phyloP scores from a whole-genome alignment of 345 rosid genomes.

The Gossypium sturtianum region DNA sequence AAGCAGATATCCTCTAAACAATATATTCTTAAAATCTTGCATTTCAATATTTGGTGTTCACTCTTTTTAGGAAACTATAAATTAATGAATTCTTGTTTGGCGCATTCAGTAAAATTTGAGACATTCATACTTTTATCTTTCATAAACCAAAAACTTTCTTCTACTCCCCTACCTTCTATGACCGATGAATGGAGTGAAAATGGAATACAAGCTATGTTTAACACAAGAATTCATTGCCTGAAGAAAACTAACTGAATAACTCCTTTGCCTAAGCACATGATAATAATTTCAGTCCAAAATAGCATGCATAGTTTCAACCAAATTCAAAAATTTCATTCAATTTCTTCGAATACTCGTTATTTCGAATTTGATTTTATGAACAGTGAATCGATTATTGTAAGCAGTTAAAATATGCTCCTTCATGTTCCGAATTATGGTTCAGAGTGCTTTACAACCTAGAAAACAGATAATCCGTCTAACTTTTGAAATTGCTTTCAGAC shows the following conservation, averaged over 20 bases:
- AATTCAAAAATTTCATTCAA: neutral
- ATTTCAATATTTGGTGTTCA: neutral
- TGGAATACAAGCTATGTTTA: neutral
- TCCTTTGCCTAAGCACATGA: neutral
- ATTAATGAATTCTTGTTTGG: neutral
- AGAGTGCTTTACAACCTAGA: neutral
- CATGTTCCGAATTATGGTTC: neutral
- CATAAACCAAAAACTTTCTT: neutral
- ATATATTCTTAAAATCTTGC: neutral
- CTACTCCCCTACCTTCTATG: neutral
- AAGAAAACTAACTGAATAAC: neutral
- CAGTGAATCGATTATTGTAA: neutral
- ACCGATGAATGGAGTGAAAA: neutral
- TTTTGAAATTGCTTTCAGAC: neutral
- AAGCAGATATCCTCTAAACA: neutral
- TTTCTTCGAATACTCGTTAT: neutral
- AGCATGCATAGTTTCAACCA: neutral
- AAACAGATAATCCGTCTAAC: neutral
- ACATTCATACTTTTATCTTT: neutral
- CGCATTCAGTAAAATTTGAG: neutral
- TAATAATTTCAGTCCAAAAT: neutral
- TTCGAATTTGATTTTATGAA: neutral
- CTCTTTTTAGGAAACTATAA: neutral
- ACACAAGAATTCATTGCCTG: neutral
- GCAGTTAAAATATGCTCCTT: neutral